Conservation (phyloP, 805 yeast genomes). For the Schwanniomyces yamadae region DNA sequence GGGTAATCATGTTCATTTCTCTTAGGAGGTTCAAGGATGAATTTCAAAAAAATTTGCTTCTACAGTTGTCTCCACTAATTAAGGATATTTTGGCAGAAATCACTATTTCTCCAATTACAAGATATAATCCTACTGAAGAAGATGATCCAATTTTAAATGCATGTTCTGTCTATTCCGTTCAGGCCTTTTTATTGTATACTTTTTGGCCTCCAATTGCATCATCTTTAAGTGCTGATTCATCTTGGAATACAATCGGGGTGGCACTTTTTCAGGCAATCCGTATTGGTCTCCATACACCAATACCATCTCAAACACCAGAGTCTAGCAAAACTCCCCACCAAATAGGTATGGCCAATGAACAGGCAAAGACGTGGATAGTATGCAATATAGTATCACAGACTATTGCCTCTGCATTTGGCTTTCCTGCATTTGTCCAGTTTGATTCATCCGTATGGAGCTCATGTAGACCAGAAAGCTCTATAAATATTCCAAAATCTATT, state of each 20-base stretch:
- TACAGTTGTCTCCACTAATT: constrained; percentile 63
- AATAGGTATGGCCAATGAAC: constrained; percentile 61
- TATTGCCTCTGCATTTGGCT: constrained; percentile 90
- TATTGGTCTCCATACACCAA: constrained; percentile 83
- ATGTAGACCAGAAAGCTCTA: constrained; percentile 45
- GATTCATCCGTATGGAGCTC: constrained; percentile 65
- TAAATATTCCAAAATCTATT: constrained; percentile 55
- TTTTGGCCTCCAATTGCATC: constrained; percentile 97
- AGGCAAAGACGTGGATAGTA: constrained; percentile 87
- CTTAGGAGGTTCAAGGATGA: constrained; percentile 57
- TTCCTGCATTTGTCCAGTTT: constrained; percentile 87
- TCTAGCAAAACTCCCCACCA: constrained; percentile 29
- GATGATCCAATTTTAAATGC: constrained; percentile 84
- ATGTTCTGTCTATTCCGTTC: constrained; percentile 90
- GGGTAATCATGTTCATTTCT: constrained; percentile 90
- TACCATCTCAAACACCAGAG: constrained; percentile 35
- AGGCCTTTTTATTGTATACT: constrained; percentile 83
- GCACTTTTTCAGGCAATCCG: constrained; percentile 92
- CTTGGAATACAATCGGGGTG: constrained; percentile 93
- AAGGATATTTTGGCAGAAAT: constrained; percentile 82
- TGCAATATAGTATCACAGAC: constrained; percentile 89
- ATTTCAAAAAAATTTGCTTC: constrained; percentile 43
- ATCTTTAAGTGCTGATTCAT: constrained; percentile 89
- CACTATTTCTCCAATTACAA: constrained; percentile 84
- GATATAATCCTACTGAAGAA: constrained; percentile 74